Evolutionary conservation across 1,284 basidiomycete species (phyloP), one percentile per base, ranked within the genome.

Genomic region (Polyporus tsugae): DNA sequence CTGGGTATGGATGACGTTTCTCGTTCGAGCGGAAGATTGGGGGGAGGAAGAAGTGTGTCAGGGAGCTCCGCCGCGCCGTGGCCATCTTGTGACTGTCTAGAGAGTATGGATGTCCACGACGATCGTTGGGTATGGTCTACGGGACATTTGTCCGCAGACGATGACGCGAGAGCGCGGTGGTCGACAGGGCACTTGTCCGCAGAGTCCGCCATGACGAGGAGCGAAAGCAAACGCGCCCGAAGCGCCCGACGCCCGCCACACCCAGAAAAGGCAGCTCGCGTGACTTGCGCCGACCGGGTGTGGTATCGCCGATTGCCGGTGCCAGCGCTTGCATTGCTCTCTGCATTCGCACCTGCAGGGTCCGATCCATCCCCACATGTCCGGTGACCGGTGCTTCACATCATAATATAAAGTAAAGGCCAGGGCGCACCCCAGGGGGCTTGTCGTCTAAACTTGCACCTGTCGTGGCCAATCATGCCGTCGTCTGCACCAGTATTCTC

Each of bases 1-100:
- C 92, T 89, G 9, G 97, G 97, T 78, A 99, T 99, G 17, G 95
- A 94, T 6, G 97, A 98, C 36, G 89, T 85, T 77, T 95, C 93
- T 70, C 97, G 90, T 11, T 93, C 86, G 10, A 82, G 85, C 11
- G 90, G 91, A 69, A 93, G 83, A 64, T 81, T 69, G 53, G 75
- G 61, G 49, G 74, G 71, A 58, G 75, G 64, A 72, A 63, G 60
- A 74, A 63, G 70, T 36, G 79, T 75, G 60, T 78, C 68, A 15
- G 71, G 71, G 38, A 67, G 65, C 55, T 72, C 71, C 46, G 71
- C 71, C 15, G 71, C 71, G 44, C 65, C 71, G 42, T 68, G 71
- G 55, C 66, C 66, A 62, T 70, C 68, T 53, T 66, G 59, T 79
- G 73, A 65, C 76, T 71, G 66, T 78, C 72, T 67, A 65, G 70